These are phyloP conservation scores for Dryas alaskensis DNA, from an alignment of 306 rosid species.

Conservation along the genomic window DNA sequence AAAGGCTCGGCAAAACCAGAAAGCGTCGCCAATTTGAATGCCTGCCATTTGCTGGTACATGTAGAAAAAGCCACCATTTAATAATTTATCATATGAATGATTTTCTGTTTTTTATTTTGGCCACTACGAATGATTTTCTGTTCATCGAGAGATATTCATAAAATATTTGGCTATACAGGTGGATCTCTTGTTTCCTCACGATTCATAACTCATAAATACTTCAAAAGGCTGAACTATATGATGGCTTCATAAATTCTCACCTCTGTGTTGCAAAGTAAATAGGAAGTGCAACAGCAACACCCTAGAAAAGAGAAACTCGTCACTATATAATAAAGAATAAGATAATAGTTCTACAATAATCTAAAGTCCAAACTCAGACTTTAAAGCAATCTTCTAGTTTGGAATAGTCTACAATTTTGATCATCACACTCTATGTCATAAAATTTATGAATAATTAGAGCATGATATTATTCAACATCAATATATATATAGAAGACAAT, in stretches of 20 bases:
- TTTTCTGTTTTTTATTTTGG: neutral
- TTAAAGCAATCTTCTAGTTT: neutral
- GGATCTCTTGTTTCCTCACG: neutral
- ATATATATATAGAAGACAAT: neutral
- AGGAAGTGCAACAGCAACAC: slow-evolving; percentile 97
- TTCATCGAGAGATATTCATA: slow-evolving; percentile 18
- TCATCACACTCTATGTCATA: neutral
- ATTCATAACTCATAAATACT: neutral
- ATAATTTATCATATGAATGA: slow-evolving; percentile 19
- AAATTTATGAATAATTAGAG: neutral
- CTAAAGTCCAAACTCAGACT: neutral
- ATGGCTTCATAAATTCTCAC: slow-evolving; percentile 41
- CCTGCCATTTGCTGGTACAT: slow-evolving; percentile 87
- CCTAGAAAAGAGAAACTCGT: slow-evolving; percentile 41
- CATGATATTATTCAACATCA: neutral
- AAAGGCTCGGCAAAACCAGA: slow-evolving; percentile 96
- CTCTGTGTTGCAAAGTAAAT: slow-evolving; percentile 91
- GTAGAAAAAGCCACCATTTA: slow-evolving; percentile 15
- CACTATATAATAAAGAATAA: neutral
- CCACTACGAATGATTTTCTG: slow-evolving; percentile 17
- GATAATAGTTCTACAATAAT: neutral
- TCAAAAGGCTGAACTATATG: neutral
- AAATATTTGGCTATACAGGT: neutral
- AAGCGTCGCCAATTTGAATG: slow-evolving; percentile 94
- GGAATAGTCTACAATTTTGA: neutral